Evolutionary conservation across 2,329 filamentous ascomycete species (phyloP), one percentile per base, ranked within the genome.

Genomic region (Hypoxylon sp.): DNA sequence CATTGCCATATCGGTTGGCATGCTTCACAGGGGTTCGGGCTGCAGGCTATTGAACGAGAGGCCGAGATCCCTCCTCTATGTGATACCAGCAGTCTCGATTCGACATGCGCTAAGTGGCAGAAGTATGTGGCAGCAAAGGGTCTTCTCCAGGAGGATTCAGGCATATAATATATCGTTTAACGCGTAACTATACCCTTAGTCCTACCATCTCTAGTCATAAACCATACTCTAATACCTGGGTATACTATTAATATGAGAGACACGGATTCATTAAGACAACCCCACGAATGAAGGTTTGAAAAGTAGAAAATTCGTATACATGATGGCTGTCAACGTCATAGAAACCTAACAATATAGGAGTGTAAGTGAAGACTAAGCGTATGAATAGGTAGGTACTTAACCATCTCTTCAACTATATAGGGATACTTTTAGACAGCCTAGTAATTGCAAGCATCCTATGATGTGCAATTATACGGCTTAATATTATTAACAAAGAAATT

Each of bases 1-100:
- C 76, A 78, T 63, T 78, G 76, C 63, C 75, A 77, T 61, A 84
- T 85, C 67, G 81, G 81, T 39, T 85, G 82, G 84, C 86, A 88
- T 74, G 81, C 85, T 17, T 78, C 76, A 39, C 81, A 83, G 69
- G 86, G 85, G 47, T 81, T 88, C 14, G 85, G 82, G 2, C 77
- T 88, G 48, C 86, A 89, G 76, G 85, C 88, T 71, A 72, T 88
- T 53, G 80, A 81, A 69, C 74, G 76, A 42, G 50, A 69, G 47
- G 54, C 78, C 55, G 71, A 82, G 55, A 78, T 81, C 60, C 53
- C 51, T 0, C 57, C 61, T 35, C 67, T 75, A 8, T 53, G 71
- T 17, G 73, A 77, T 24, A 57, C 66, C 6, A 58, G 66, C n/a
- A 67, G 66, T 44, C 63, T 80, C 10, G 74, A 79, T 59, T 73